Evolutionary conservation across 2,329 filamentous ascomycete genomes (phyloP).

Genomic region (Triangularia setosa): DNA sequence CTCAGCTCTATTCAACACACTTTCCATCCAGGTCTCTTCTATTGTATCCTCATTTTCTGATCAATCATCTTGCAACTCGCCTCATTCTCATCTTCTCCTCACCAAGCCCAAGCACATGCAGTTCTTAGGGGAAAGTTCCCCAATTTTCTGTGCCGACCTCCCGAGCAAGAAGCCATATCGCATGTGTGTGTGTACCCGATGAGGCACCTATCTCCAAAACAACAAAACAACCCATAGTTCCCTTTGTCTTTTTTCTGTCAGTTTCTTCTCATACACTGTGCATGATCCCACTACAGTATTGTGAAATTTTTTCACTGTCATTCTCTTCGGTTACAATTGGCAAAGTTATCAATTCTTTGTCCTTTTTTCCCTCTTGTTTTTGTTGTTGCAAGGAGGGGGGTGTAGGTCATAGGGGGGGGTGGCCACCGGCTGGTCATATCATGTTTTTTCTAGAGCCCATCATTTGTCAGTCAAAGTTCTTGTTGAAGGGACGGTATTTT

Average conservation of each 20-base stretch:
- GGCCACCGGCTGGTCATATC: background rate
- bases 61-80: background rate
- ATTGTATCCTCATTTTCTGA: too few relatives aligned
- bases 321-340: background rate
- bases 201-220: background rate
- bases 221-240: background rate
- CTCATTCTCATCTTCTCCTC: background rate
- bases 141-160: background rate
- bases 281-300: too few relatives aligned
- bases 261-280: too few relatives aligned
- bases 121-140: background rate
- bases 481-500: background rate
- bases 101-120: background rate
- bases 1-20: too few relatives aligned
- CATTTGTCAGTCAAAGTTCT: background rate
- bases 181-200: background rate
- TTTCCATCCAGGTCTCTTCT: too few relatives aligned
- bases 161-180: background rate
- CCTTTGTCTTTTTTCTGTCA: background rate
- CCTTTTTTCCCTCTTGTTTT: background rate
- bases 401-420: background rate
- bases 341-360: background rate
- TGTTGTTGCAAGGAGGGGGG: background rate
- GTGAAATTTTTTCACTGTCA: background rate
- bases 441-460: background rate